These are phyloP conservation scores for Centaurea solstitialis DNA, from an alignment of 129 eudicot genomes.

Conservation along the genomic window DNA sequence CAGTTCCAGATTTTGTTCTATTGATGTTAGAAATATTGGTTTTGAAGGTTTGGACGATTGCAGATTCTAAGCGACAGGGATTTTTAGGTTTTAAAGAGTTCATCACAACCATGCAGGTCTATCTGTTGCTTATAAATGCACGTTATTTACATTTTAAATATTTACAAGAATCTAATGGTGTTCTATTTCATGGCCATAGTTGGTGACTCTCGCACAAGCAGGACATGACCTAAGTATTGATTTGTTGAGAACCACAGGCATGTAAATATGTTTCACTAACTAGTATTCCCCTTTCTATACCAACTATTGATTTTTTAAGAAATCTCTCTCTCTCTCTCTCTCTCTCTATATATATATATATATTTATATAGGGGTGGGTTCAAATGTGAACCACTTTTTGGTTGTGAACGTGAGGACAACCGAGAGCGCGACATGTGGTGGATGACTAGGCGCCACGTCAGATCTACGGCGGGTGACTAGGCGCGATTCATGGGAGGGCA, in stretches of 20 bases:
- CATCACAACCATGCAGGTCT: slow-evolving; percentile 88
- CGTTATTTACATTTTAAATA: neutral
- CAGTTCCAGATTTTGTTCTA: neutral
- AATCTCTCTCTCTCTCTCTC: too few species aligned
- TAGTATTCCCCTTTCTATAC: neutral
- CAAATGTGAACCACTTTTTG: too few species aligned
- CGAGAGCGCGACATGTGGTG: too few species aligned
- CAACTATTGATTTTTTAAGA: neutral
- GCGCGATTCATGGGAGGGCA: too few species aligned
- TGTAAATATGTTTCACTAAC: slow-evolving; percentile 7
- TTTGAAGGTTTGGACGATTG: slow-evolving; percentile 88
- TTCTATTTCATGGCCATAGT: slow-evolving; percentile 33
- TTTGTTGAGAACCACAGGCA: slow-evolving; percentile 54
- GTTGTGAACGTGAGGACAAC: too few species aligned
- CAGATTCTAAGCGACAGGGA: slow-evolving; percentile 87
- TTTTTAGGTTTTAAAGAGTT: slow-evolving; percentile 78
- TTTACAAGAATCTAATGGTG: neutral
- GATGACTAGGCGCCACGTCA: too few species aligned
- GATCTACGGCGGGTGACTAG: too few species aligned
- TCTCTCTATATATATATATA: too few species aligned
- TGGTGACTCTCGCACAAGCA: slow-evolving; percentile 85
- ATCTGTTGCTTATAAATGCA: neutral
- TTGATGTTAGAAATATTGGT: neutral
- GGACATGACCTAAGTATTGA: slow-evolving; percentile 66
- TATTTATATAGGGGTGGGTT: too few species aligned